Percentiles rank a stretch among this genome's conserved stretches.
Evolutionary conservation across 1,284 basidiomycete species (phyloP).

Genomic region (Mycosarcoma maydis): DNA sequence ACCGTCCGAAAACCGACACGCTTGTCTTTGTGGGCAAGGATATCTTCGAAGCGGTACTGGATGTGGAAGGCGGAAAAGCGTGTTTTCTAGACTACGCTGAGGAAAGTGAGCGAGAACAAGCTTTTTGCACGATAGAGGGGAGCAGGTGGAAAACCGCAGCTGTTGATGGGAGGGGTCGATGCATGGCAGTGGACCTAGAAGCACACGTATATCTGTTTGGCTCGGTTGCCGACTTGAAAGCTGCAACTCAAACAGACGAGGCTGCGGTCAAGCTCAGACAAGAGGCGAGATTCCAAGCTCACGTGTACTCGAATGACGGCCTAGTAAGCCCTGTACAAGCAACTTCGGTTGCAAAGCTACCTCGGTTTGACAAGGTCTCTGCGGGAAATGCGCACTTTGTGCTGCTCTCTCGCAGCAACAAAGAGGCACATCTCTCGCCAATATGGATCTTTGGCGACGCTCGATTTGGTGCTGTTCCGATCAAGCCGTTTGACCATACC

Average conservation of each 20-base stretch:
- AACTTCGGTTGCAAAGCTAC: neutral
- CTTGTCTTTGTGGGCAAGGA: conserved; percentile 17
- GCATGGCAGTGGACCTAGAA: conserved; percentile 9
- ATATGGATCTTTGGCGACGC: conserved; percentile 36
- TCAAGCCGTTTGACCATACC: conserved; percentile 1
- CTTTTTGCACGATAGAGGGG: neutral
- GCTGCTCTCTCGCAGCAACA: conserved; percentile 1
- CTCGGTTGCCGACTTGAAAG: neutral
- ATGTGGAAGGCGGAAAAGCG: neutral
- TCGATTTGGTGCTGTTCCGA: conserved; percentile 26
- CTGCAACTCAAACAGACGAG: neutral
- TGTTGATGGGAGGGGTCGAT: conserved; percentile 22
- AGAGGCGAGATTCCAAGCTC: neutral
- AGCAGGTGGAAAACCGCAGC: conserved; percentile 15
- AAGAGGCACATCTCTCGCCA: neutral
- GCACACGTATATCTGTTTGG: conserved; percentile 16
- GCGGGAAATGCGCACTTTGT: conserved; percentile 38
- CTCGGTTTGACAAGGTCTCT: conserved; percentile 14
- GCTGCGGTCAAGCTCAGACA: neutral
- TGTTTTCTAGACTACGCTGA: conserved; percentile 6
- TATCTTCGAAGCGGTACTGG: conserved; percentile 11
- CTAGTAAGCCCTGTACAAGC: neutral
- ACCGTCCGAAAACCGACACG: neutral
- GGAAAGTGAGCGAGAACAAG: neutral
- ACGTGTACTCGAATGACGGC: neutral